These are phyloP conservation scores for Lichtheimia hyalospora DNA, from an alignment of 371 early-diverging fungal genomes.

Conservation along the genomic window DNA sequence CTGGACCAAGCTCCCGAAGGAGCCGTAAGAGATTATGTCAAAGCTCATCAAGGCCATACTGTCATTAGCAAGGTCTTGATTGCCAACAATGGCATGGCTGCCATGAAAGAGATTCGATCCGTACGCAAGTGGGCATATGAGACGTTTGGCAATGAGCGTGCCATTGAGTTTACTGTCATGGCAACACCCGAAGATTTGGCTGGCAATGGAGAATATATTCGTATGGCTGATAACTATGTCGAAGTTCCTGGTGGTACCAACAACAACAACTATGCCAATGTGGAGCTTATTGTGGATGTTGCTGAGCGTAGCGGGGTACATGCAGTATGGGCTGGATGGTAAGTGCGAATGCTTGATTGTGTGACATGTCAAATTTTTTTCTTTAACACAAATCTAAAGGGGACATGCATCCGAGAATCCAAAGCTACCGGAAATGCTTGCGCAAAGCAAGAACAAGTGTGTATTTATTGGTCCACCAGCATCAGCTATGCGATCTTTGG, in stretches of 20 bases:
- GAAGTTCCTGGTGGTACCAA: constrained; percentile 96
- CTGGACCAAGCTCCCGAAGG: constrained; percentile 56
- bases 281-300: constrained; percentile 95
- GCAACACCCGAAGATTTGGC: constrained; percentile 97
- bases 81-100: constrained; percentile 99
- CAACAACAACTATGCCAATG: constrained; percentile 98
- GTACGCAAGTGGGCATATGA: constrained; percentile 98
- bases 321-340: constrained; percentile 74
- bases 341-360: constrained; percentile 23
- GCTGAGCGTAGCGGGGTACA: constrained; percentile 95
- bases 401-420: constrained; percentile 99
- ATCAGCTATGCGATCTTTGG: constrained; percentile 97
- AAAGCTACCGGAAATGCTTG: constrained; percentile 88
- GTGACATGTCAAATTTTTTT: background rate
- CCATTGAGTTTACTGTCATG: constrained; percentile 97
- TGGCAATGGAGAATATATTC: constrained; percentile 97
- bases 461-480: constrained; percentile 98
- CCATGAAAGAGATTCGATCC: constrained; percentile 98
- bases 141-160: constrained; percentile 94
- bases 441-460: constrained; percentile 74
- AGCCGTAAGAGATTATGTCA: constrained; percentile 73
- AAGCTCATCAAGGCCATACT: constrained; percentile 80
- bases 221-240: constrained; percentile 97
- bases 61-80: constrained; percentile 90
- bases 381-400: constrained; percentile 57